Evolutionary conservation across 768 basidiomycete species (phyloP).

Genomic region (Lepiota brunneoincarnata): DNA sequence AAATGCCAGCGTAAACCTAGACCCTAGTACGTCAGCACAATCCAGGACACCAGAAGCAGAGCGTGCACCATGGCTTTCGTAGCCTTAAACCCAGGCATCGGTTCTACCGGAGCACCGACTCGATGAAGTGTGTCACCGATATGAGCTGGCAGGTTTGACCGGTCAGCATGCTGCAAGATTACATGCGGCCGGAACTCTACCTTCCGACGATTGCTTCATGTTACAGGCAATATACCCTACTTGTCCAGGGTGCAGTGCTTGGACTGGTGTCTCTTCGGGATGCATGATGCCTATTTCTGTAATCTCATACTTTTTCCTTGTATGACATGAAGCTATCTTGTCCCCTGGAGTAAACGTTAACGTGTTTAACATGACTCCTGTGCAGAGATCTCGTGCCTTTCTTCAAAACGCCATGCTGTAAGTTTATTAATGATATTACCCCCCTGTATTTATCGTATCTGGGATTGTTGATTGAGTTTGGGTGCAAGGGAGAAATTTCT

Average conservation of each 20-base stretch:
- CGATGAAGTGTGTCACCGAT: slow-evolving; percentile 92
- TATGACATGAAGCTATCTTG: slow-evolving; percentile 81
- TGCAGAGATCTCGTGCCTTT: slow-evolving; percentile 53
- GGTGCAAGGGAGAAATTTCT: slow-evolving; percentile 23
- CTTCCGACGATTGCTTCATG: slow-evolving; percentile 97
- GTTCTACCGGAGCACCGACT: slow-evolving; percentile 68
- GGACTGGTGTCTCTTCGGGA: slow-evolving; percentile 82
- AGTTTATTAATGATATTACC: slow-evolving; percentile 86
- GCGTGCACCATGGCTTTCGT: slow-evolving; percentile 84
- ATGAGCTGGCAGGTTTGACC: slow-evolving; percentile 52
- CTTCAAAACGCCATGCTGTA: slow-evolving; percentile 75
- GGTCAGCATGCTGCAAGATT: not conserved
- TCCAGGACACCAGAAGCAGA: not conserved
- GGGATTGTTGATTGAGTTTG: slow-evolving; percentile 14
- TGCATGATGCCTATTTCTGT: slow-evolving; percentile 87
- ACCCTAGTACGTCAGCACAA: not conserved
- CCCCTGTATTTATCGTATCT: slow-evolving; percentile 96
- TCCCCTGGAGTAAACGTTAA: slow-evolving; percentile 56
- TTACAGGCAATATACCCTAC: slow-evolving; percentile 92
- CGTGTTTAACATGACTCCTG: not conserved
- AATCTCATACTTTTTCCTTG: slow-evolving; percentile 86
- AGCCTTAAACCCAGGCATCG: slow-evolving; percentile 89
- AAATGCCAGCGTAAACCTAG: slow-evolving; percentile 93
- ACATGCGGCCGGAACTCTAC: slow-evolving; percentile 34
- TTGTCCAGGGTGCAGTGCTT: slow-evolving; percentile 69